Evolutionary conservation across 1,139 yeast genomes (phyloP), one percentile per base, ranked within the genome.

Genomic region (Saccharomyces hybrid): DNA sequence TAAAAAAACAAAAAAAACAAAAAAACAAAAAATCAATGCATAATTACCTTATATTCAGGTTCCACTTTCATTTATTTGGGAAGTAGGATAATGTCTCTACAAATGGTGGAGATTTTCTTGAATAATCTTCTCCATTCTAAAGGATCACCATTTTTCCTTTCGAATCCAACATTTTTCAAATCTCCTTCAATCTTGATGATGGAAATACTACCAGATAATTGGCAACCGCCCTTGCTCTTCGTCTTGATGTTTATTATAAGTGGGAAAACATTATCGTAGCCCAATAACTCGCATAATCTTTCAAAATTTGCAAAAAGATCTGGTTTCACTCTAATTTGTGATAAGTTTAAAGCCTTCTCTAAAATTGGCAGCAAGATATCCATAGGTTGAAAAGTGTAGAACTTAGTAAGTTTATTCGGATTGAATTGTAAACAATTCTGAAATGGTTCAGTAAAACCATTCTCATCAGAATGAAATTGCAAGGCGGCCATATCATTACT

Each of bases 91-190:
- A 69, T 57, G 50, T 81, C 83, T 61, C 83, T 76, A 59, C 85
- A 80, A 23, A 78, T 64, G 4, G 79, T 67, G 0, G 83, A 78
- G 26, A 81, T 73, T 50, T 75, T 73, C 62, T 81, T 81, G 68
- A 83, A 84, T 32, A 83, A 69, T 14, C 81, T 70, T 64, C 88
- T 74, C 88, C 88, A 84, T 64, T 83, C 88, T 47, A 84, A 65
- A 0, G 88, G 88, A 68, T 84, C 87, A 0, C 86, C 86, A 41
- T 75, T 74, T 4, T 76, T 71, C 60, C 80, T 79, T 47, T 75
- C 68, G 62, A 84, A 82, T 54, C 78, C 80, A 1, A 83, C 74
- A 47, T 72, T 74, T 55, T 78, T 73, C 51, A 78, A 68, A 4
- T 67, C 60, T 9, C 71, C 64, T 31, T 66, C 74, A 32, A 75